Evolutionary conservation across 345 rosid genomes (phyloP).

Genomic region (Camelina laxa): DNA sequence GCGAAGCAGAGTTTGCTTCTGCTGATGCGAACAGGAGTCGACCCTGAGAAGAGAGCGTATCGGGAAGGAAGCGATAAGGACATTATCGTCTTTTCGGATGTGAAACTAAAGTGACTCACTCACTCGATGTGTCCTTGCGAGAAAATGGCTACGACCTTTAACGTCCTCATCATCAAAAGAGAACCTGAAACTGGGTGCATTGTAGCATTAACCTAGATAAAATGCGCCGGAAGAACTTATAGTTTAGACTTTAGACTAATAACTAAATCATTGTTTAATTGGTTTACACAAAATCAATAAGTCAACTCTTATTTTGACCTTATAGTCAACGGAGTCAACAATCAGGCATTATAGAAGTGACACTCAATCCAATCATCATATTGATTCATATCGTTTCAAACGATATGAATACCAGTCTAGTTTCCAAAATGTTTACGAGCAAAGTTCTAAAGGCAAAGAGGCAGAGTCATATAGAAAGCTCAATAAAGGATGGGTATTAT

Average conservation of each 20-base stretch:
- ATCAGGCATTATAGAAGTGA: background rate
- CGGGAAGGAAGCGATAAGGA: constrained; percentile 53
- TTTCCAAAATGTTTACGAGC: constrained; percentile 25
- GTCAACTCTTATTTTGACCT: background rate
- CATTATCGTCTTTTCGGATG: constrained; percentile 43
- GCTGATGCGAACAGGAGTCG: constrained; percentile 41
- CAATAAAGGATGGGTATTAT: constrained; percentile 11
- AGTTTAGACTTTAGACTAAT: background rate
- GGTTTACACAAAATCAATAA: background rate
- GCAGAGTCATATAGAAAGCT: constrained; percentile 29
- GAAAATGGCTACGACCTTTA: constrained; percentile 25
- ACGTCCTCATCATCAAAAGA: background rate
- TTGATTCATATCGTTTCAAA: constrained; percentile 28
- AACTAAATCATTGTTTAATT: background rate
- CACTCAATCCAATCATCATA: constrained; percentile 11
- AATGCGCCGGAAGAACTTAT: background rate
- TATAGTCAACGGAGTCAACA: background rate
- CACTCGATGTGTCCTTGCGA: constrained; percentile 1
- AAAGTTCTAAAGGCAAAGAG: constrained; percentile 26
- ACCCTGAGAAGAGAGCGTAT: constrained; percentile 48
- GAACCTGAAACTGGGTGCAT: background rate
- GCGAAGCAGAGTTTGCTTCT: constrained; percentile 47
- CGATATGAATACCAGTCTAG: constrained; percentile 29
- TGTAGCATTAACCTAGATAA: constrained; percentile 2
- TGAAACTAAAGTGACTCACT: constrained; percentile 17